phyloP scores from a whole-genome alignment of 2,329 filamentous ascomycete species.

The Diaporthe velutina region DNA sequence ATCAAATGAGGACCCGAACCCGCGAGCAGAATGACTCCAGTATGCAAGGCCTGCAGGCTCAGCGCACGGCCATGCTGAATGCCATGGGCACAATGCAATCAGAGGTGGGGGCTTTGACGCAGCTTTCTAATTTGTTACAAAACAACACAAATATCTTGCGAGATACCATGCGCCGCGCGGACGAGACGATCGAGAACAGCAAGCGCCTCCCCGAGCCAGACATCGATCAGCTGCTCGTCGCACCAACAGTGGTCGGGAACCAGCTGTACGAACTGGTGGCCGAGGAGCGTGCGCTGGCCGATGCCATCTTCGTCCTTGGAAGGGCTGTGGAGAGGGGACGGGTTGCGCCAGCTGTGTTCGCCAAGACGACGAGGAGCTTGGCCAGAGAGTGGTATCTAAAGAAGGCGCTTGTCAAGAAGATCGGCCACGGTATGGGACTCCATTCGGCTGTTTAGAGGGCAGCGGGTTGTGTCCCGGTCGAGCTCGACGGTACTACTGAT shows the following conservation, averaged over 20 bases:
- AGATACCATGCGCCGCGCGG: conserved; percentile 82
- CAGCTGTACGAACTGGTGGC: conserved; percentile 92
- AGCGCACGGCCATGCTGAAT: conserved; percentile 80
- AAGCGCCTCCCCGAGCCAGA: conserved; percentile 76
- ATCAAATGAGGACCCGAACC: conserved; percentile 76
- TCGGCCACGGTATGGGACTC: conserved; percentile 81
- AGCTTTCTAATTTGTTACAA: conserved; percentile 77
- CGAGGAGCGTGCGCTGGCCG: conserved; percentile 88
- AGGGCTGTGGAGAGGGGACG: conserved; percentile 80
- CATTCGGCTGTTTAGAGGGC: conserved; percentile 32
- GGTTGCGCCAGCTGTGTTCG: conserved; percentile 79
- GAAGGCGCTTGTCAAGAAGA: conserved; percentile 84
- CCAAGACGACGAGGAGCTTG: conserved; percentile 80
- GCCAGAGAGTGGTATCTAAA: conserved; percentile 87
- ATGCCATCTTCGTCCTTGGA: conserved; percentile 87
- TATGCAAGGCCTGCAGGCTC: conserved; percentile 81
- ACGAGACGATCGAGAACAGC: conserved; percentile 81
- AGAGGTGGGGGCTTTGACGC: conserved; percentile 79
- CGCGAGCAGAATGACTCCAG: conserved; percentile 80
- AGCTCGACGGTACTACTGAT: conserved; percentile 21
- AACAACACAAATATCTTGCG: conserved; percentile 85
- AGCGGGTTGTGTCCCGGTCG: background rate
- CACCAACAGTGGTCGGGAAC: conserved; percentile 91
- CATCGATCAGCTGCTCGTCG: conserved; percentile 93
- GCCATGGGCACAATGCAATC: conserved; percentile 78